Evolutionary conservation across 768 basidiomycete genomes (phyloP).

Genomic region (Pulveroboletus frians): DNA sequence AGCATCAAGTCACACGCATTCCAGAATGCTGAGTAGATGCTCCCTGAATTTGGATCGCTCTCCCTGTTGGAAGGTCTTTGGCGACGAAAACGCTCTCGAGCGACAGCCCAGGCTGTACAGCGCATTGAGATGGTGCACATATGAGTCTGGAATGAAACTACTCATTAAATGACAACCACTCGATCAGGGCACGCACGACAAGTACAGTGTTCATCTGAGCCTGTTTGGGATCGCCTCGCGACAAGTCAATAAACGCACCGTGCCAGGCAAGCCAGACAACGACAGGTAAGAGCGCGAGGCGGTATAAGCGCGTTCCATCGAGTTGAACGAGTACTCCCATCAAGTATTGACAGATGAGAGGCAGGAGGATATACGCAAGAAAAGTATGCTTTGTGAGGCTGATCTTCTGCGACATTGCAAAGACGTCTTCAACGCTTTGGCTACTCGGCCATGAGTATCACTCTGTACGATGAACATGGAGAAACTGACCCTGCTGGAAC

Average conservation of each 20-base stretch:
- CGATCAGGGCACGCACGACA: conserved; percentile 12
- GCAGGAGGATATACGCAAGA: conserved; percentile 37
- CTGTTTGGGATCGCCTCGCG: conserved; percentile 14
- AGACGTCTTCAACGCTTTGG: background rate
- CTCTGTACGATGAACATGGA: background rate
- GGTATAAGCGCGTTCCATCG: conserved; percentile 36
- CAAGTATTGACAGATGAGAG: conserved; percentile 43
- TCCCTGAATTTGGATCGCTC: background rate
- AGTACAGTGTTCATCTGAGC: conserved; percentile 14
- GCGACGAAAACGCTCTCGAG: conserved; percentile 11
- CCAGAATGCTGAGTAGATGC: conserved; percentile 16
- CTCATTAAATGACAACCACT: background rate
- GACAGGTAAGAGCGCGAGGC: conserved; percentile 46
- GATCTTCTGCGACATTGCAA: conserved; percentile 4
- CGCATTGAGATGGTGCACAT: conserved; percentile 16
- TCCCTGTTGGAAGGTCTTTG: background rate
- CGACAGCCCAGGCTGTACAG: conserved; percentile 12
- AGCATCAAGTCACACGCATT: conserved; percentile 22
- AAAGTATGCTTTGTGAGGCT: conserved; percentile 20
- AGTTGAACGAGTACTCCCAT: conserved; percentile 52
- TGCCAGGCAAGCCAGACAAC: conserved; percentile 42
- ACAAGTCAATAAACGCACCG: conserved; percentile 26
- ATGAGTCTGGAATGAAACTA: conserved; percentile 3
- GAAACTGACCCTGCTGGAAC: conserved; percentile 2
- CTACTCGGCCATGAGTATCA: background rate